Base-by-base conservation (phyloP, 192 early-diverging fungal species). In the Coemansia furcata region DNA sequence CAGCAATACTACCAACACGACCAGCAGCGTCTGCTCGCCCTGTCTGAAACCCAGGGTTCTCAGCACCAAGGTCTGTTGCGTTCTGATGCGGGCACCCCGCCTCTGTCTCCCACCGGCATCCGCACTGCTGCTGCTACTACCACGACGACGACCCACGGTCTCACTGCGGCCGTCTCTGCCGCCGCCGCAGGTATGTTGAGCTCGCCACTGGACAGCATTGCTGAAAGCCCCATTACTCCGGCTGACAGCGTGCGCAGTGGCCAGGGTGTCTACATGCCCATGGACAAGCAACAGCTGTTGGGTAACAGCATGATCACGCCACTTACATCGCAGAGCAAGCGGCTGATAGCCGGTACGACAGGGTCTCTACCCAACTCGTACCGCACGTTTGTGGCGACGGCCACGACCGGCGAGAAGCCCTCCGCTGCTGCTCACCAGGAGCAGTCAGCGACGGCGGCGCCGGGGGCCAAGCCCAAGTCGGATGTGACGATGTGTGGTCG, bases 401-500 rank as follows among this genome's bases (percentile, higher is more conserved):
- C 43, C 10, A 11, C 49, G 8, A 11, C 32, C 44, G 58, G 36
- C 38, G 21, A 71, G 19, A 35, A 37, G 2, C 19, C 44, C 17
- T 11, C 64, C 8, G 21, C 64, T 17, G 36, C n/a, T 37, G 37
- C 58, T 19, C 40, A 59, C 54, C 54, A 17, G 29, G 54, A 57
- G 54, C 54, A 57, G 54, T 23, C 30, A 7, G 58, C 35, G n/a
- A 60, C 38, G n/a, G 54, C 42, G 32, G 19, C 67, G 37, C 21
- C 63, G 32, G 35, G 61, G 23, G 14, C 60, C 9, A 62, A 52
- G 54, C 62, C 60, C 62, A 75, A 77, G 75, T 81, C 78, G 38
- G 85, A 86, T 40, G 77, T 84, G 17, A 80, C 89, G 30, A 80
- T 83, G 65, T 91, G 89, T 60, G 90, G 87, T 10, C 88, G 92